Percentiles rank a stretch among this genome's conserved stretches.
Conservation (phyloP, 1,139 yeast species). For the Pneumocystis murina region DNA sequence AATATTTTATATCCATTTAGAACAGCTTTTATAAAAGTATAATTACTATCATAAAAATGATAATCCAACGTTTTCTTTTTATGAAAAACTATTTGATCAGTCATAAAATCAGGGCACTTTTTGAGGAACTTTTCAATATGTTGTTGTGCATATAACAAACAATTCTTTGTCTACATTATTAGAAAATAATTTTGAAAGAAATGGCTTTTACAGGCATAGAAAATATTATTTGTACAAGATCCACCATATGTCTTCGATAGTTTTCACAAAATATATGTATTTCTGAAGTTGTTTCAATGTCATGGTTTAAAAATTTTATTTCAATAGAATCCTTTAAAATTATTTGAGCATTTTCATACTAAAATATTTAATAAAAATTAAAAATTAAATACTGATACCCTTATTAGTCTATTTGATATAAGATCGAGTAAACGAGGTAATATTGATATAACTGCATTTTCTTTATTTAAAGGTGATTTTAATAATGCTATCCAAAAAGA, state of each 20-base stretch:
- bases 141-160: constrained; percentile 66
- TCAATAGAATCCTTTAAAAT: constrained; percentile 30
- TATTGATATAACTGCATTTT: constrained; percentile 19
- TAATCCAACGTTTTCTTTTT: constrained; percentile 49
- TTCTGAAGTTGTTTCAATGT: constrained; percentile 80
- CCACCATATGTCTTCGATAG: constrained; percentile 75
- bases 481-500: constrained; percentile 89
- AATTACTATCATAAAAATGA: constrained; percentile 65
- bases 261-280: constrained; percentile 61
- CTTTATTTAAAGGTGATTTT: constrained; percentile 30
- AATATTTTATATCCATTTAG: not conserved
- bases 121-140: constrained; percentile 55
- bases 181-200: not conserved
- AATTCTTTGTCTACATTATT: constrained; percentile 47
- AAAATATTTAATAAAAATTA: constrained; percentile 16
- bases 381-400: not conserved
- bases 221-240: constrained; percentile 72
- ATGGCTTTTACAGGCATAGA: constrained; percentile 34
- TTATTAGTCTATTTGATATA: constrained; percentile 60
- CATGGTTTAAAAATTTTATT: constrained; percentile 54
- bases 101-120: constrained; percentile 2
- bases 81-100: not conserved
- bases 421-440: constrained; percentile 57
- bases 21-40: constrained; percentile 64
- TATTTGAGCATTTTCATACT: constrained; percentile 54